phyloP scores from a whole-genome alignment of 495 filamentous ascomycete genomes.

The Chaetomidium leptoderma region DNA sequence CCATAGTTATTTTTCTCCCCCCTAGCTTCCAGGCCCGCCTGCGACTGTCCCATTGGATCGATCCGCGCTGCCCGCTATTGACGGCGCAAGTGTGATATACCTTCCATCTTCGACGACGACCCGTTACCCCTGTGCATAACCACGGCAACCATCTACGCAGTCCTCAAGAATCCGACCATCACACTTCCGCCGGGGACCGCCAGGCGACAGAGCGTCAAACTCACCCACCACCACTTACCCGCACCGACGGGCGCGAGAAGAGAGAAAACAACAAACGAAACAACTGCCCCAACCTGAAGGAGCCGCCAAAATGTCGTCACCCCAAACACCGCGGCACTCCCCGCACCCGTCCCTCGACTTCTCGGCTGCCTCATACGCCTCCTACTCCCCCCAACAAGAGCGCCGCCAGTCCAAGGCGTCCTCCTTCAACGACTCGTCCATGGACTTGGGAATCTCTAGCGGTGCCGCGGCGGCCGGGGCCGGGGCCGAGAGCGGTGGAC shows the following conservation, averaged over 20 bases:
- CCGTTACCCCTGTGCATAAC: neutral
- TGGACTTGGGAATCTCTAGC: slow-evolving; percentile 49
- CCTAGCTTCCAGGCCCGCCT: neutral
- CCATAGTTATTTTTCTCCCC: neutral
- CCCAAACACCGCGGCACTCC: slow-evolving; percentile 61
- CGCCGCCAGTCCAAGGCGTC: slow-evolving; percentile 51
- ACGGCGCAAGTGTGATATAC: neutral
- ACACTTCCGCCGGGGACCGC: neutral
- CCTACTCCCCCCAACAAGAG: slow-evolving; percentile 35
- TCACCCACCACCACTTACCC: too few relatives aligned
- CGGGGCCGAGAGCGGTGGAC: slow-evolving; percentile 59
- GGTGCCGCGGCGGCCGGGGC: slow-evolving; percentile 32
- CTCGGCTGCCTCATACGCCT: slow-evolving; percentile 44
- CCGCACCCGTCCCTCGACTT: slow-evolving; percentile 63
- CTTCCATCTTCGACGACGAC: neutral
- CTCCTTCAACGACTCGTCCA: slow-evolving; percentile 58
- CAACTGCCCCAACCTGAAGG: neutral
- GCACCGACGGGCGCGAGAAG: neutral
- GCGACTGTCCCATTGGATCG: neutral
- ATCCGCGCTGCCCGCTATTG: neutral
- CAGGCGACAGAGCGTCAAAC: neutral
- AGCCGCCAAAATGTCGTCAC: slow-evolving; percentile 41
- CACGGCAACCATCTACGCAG: neutral
- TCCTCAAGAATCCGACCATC: too few relatives aligned
- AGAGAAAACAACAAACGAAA: neutral